Percentiles rank a stretch among this genome's conserved stretches.
These are phyloP conservation scores for Aspergillus caelatus DNA, from an alignment of 2,329 filamentous ascomycete species.

Conservation along the genomic window DNA sequence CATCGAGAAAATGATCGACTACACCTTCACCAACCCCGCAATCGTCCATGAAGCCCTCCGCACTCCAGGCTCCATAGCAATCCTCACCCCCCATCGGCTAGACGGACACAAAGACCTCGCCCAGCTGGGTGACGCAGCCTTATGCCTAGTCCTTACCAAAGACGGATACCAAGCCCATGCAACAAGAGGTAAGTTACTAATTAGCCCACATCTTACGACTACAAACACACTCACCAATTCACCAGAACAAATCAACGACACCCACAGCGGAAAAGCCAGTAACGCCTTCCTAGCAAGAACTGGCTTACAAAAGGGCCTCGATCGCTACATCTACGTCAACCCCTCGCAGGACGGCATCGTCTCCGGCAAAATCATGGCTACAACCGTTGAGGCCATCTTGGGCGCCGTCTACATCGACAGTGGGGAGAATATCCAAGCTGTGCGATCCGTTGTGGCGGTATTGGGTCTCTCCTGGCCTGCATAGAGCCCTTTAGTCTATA, in stretches of 20 bases:
- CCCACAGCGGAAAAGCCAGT: background rate
- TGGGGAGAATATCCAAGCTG: conserved; percentile 13
- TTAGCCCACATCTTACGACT: background rate
- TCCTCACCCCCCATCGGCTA: background rate
- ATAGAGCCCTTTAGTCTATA: too few species aligned
- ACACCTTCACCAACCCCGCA: background rate
- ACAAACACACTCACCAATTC: background rate
- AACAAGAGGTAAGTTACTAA: background rate
- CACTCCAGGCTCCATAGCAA: background rate
- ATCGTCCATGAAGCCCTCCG: background rate
- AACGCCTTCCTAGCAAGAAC: conserved; percentile 18
- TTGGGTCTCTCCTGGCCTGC: conserved; percentile 18
- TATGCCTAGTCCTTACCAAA: background rate
- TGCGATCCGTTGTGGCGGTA: conserved; percentile 9
- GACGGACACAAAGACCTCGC: conserved; percentile 13
- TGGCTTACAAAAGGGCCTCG: conserved; percentile 13
- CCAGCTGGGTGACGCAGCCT: conserved; percentile 10
- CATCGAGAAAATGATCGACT: background rate
- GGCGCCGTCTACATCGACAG: conserved; percentile 37
- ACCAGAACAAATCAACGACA: conserved; percentile 5
- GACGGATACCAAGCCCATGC: conserved; percentile 3
- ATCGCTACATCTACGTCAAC: conserved; percentile 16
- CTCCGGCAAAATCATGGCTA: conserved; percentile 28
- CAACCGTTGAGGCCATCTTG: conserved; percentile 37
- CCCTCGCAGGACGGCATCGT: conserved; percentile 18